Conservation (phyloP, 305 asterid genomes). For the Fraxinus paxiana region DNA sequence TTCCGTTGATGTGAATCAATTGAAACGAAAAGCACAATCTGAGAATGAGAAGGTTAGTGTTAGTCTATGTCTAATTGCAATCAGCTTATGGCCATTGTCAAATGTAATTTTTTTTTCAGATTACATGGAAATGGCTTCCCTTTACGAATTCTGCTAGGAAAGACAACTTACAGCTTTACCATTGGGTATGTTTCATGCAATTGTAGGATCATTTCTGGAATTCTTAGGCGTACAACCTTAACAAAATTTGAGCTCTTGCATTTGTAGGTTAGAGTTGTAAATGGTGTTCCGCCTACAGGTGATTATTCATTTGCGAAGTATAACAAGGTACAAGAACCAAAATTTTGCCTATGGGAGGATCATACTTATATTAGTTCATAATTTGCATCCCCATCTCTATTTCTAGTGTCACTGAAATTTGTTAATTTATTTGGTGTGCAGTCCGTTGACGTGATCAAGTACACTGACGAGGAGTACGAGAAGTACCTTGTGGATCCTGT, state of each 20-base stretch:
- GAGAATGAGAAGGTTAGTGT: constrained; percentile 76
- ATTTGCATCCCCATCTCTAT: constrained; percentile 12
- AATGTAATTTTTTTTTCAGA: constrained; percentile 33
- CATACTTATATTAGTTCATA: neutral
- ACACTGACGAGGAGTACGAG: constrained; percentile 91
- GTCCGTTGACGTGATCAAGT: constrained; percentile 86
- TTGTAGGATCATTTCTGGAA: constrained; percentile 4
- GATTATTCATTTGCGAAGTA: constrained; percentile 94
- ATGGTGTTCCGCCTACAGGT: constrained; percentile 81
- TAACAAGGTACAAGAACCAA: constrained; percentile 56
- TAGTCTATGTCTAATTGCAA: constrained; percentile 1
- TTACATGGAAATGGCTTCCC: constrained; percentile 98
- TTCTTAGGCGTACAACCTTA: neutral
- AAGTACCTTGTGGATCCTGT: constrained; percentile 73
- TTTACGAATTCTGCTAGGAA: constrained; percentile 85
- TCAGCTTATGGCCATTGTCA: neutral
- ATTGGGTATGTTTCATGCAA: constrained; percentile 59
- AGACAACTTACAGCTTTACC: constrained; percentile 80
- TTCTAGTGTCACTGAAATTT: constrained; percentile 19
- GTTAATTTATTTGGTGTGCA: constrained; percentile 38
- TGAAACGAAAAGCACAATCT: constrained; percentile 61
- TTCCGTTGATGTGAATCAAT: constrained; percentile 63
- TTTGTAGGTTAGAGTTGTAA: constrained; percentile 87
- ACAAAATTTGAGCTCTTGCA: constrained; percentile 15
- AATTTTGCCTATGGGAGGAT: constrained; percentile 3